Evolutionary conservation across 495 filamentous ascomycete species (phyloP).

Genomic region (Penicillium canescens): DNA sequence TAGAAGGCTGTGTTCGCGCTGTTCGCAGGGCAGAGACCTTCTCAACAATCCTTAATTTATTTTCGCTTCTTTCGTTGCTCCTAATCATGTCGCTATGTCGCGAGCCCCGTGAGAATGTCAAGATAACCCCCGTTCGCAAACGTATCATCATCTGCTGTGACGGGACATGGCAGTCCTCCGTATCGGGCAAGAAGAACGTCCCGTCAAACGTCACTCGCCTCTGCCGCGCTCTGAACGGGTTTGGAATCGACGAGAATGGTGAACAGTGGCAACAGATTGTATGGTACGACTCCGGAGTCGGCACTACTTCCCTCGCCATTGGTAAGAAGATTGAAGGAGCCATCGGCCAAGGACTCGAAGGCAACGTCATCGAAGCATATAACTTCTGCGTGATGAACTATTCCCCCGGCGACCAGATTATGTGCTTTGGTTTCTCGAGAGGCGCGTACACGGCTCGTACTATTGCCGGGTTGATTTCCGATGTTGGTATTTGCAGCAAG

Average conservation of each 20-base stretch:
- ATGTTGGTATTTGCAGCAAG: conserved; percentile 48
- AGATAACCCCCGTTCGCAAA: conserved; percentile 1
- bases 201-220: conserved; percentile 29
- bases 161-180: conserved; percentile 28
- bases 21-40: no score
- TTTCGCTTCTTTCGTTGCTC: no score
- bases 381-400: conserved; percentile 43
- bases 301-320: conserved; percentile 12
- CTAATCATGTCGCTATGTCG: neutral
- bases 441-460: conserved; percentile 60
- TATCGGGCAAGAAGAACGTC: conserved; percentile 23
- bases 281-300: conserved; percentile 32
- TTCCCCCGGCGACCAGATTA: conserved; percentile 54
- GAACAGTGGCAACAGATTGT: conserved; percentile 29
- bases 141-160: conserved; percentile 33
- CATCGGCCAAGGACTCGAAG: conserved; percentile 19
- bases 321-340: conserved; percentile 19
- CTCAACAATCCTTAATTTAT: no score
- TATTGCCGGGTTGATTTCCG: conserved; percentile 53
- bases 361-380: conserved; percentile 20
- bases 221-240: conserved; percentile 20
- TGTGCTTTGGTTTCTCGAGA: conserved; percentile 61
- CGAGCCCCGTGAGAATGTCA: neutral
- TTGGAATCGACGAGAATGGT: conserved; percentile 17
- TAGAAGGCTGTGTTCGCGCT: no score